Evolutionary conservation across 495 filamentous ascomycete species (phyloP), one percentile per base, ranked within the genome.

Genomic region (Aspergillus steynii): DNA sequence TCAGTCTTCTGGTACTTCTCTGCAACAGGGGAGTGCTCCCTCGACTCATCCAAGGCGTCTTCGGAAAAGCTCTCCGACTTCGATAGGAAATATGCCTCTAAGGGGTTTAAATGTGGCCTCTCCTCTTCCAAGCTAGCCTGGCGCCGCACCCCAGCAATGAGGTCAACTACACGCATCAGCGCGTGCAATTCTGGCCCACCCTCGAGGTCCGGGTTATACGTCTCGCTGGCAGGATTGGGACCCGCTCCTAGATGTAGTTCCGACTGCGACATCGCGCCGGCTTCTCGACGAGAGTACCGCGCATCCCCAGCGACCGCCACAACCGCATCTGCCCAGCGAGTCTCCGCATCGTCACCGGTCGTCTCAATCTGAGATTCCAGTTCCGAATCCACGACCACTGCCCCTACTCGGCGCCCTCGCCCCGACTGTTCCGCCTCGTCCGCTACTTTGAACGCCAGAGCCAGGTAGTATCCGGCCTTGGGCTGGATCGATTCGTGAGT

Each of bases 121-220:
- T 50, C 56, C 20, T 27, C 55, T 3, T 53, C 52, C 2, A 54
- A 49, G 20, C 61, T 56, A 14, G 69, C 69, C 29, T 70, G 67
- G 37, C 75, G 72, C 42, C 88, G 68, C 67, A 88, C 90, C 61
- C 86, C 85, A 2, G 92, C 90, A 59, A 98, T 86, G 76, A 97
- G 88, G 60, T 87, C 92, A 60, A 95, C 89, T n/a, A 87, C 92
- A 54, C 96, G 83, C 82, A 97, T 87, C 12, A 90, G 83, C 6
- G 91, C 85, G 68, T 99, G 95, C 15, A 88, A 84, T 79, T 93
- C 88, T 1, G 87, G 83, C 58, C 95, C 92, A 48, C 90, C 91
- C 34, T 73, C 77, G 9, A 66, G 27, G 50, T 79, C 74, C 0
- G 72, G 50, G 14, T 75, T 58, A 50, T 76, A 80, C 8, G 49